Evolutionary conservation across 2,329 filamentous ascomycete genomes (phyloP), one percentile per base, ranked within the genome.

Genomic region (Bipolaris oryzae): DNA sequence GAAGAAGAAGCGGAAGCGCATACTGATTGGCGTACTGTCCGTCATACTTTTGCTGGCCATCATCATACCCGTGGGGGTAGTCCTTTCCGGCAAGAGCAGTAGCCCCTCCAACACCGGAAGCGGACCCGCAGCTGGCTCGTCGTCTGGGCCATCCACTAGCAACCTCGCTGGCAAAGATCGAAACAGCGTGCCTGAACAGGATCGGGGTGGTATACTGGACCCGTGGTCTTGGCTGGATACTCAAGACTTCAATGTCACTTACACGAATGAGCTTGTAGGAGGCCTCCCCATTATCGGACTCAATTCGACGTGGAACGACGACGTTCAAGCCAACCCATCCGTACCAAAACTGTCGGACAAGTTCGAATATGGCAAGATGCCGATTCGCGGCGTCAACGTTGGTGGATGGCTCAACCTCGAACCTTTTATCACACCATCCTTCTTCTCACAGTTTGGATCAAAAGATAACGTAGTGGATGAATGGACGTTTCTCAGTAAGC

Each of bases 351-450:
- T 99, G 6, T 84, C 91, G 64, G 82, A 93, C 58, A 69, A 82
- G 1, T 97, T 94, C 84, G 87, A 88, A 2, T 99, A 98, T 68
- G 85, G 87, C 2, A 86, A 85, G 20, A 87, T 83, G 52, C 92
- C 93, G 2, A 92, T 96, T 21, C 87, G 94, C 6, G 95, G 95
- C 1, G 91, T 98, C 34, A 98, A 96, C 68, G 74, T 98, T 1
- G 95, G 95, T 48, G 95, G 95, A 11, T 99, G 95, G 95, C 84
- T 99, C 1, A 90, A 89, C 2, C 79, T 99, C 11, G 95, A 99
- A 71, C 95, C 95, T 0, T 97, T 96, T 74, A 98, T 99, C 73
- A 94, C 91, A 3, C 95, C 95, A 0, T 97, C 93, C 0, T 83
- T 96, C 23, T 99, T 99, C 78, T 79, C 86, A 59, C 84, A 84